Evolutionary conservation across 2,329 filamentous ascomycete genomes (phyloP).

Genomic region (Aspergillus cejpii): DNA sequence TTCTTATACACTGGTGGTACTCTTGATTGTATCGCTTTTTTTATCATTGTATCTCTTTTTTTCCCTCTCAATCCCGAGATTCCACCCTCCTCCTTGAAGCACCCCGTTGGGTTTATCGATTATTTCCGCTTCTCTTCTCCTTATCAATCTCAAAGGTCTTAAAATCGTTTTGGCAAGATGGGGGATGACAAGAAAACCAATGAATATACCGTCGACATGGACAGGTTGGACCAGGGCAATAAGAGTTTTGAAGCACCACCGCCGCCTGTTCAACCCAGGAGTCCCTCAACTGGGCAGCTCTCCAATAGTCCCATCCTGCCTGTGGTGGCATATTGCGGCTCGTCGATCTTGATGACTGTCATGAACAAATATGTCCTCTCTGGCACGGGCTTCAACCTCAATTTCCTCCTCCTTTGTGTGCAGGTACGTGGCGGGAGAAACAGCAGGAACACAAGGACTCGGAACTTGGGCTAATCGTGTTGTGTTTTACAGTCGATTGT

Average conservation of each 20-base stretch:
- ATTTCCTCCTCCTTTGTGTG: slow-evolving; percentile 86
- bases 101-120: too few species aligned
- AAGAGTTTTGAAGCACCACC: slow-evolving; percentile 43
- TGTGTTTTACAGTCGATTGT: slow-evolving; percentile 63
- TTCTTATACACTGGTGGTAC: not conserved
- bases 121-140: slow-evolving; percentile 2
- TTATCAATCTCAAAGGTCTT: not conserved
- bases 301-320: slow-evolving; percentile 73
- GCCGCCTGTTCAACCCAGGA: slow-evolving; percentile 34
- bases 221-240: slow-evolving; percentile 49
- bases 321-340: slow-evolving; percentile 82
- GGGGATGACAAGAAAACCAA: slow-evolving; percentile 81
- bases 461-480: not conserved
- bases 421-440: slow-evolving; percentile 59
- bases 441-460: not conserved
- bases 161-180: slow-evolving; percentile 49
- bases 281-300: slow-evolving; percentile 41
- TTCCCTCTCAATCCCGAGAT: too few species aligned
- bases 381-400: slow-evolving; percentile 84
- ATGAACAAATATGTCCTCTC: slow-evolving; percentile 99
- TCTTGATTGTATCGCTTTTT: not conserved
- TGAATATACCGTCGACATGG: slow-evolving; percentile 66
- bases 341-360: slow-evolving; percentile 99
- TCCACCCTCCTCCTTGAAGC: too few species aligned
- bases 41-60: not conserved